Evolutionary conservation across 2,329 filamentous ascomycete genomes (phyloP).

Genomic region (Biscogniauxia sp.): DNA sequence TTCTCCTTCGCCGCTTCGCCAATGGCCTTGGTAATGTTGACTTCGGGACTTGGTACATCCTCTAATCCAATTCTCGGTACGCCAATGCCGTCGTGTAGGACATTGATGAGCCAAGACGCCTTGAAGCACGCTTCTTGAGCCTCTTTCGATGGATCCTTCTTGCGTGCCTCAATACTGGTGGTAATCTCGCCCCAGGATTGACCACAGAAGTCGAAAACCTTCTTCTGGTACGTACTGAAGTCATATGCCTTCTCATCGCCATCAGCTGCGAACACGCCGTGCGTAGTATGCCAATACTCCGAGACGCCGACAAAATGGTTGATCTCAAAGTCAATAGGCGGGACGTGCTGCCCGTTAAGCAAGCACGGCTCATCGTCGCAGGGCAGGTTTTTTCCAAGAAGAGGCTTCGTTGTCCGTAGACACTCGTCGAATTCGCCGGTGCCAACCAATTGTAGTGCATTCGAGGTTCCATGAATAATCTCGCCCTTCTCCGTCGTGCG

Average conservation of each 20-base stretch:
- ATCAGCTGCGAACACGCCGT: conserved; percentile 81
- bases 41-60: conserved; percentile 46
- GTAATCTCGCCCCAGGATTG: conserved; percentile 79
- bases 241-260: conserved; percentile 79
- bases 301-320: conserved; percentile 98
- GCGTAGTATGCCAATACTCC: conserved; percentile 98
- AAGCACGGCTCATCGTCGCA: conserved; percentile 84
- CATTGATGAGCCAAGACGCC: conserved; percentile 94
- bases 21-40: conserved; percentile 72
- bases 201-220: conserved; percentile 81
- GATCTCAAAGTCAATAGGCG: conserved; percentile 92
- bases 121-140: conserved; percentile 95
- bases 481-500: conserved; percentile 72
- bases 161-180: conserved; percentile 59
- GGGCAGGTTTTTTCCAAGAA: conserved; percentile 84
- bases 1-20: conserved; percentile 67
- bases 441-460: conserved; percentile 63
- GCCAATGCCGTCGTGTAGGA: conserved; percentile 93
- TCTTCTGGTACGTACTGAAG: conserved; percentile 81
- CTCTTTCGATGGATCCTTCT: conserved; percentile 74
- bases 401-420: conserved; percentile 73
- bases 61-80: conserved; percentile 84
- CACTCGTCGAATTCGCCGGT: conserved; percentile 89
- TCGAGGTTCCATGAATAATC: conserved; percentile 37
- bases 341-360: conserved; percentile 86